Percentiles rank a stretch among this genome's conserved stretches.
Conservation (phyloP, 805 yeast genomes). For the Dipodascopsis uninucleata region DNA sequence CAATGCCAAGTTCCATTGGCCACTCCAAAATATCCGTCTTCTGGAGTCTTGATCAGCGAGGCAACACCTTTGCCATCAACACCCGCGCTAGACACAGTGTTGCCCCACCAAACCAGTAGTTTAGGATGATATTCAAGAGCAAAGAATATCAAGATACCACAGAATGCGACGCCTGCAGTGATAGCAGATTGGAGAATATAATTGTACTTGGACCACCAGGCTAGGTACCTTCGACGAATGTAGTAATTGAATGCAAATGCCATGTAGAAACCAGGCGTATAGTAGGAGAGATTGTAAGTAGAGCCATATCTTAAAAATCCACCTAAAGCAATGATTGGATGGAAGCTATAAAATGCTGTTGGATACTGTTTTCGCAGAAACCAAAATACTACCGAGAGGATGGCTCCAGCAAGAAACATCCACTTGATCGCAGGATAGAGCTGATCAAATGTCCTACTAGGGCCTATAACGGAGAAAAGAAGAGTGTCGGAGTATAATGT, state of each 20-base stretch:
- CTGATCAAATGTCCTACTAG: constrained; percentile 53
- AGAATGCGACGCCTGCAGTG: constrained; percentile 64
- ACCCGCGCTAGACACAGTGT: constrained; percentile 27
- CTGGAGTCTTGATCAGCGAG: constrained; percentile 8
- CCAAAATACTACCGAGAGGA: constrained; percentile 44
- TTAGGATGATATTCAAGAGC: constrained; percentile 43
- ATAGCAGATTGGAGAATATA: constrained; percentile 62
- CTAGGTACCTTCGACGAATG: constrained; percentile 12
- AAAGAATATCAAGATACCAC: constrained; percentile 55
- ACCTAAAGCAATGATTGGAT: constrained; percentile 62
- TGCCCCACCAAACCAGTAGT: constrained; percentile 64
- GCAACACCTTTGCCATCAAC: constrained; percentile 14
- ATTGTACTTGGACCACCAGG: constrained; percentile 32
- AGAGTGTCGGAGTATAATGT: constrained; percentile 54
- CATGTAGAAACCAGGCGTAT: constrained; percentile 13
- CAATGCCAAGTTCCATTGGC: too few relatives aligned
- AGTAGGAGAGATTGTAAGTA: constrained; percentile 16
- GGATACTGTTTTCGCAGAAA: constrained; percentile 12
- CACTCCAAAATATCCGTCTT: constrained; percentile 10
- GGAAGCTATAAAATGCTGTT: constrained; percentile 42
- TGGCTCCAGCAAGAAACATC: constrained; percentile 37
- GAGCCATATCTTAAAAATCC: constrained; percentile 13
- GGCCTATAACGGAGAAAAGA: constrained; percentile 64
- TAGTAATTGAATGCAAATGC: constrained; percentile 9
- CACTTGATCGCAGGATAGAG: constrained; percentile 47